Evolutionary conservation across 2,329 filamentous ascomycete genomes (phyloP), one percentile per base, ranked within the genome.

Genomic region (Diaporthe eres): DNA sequence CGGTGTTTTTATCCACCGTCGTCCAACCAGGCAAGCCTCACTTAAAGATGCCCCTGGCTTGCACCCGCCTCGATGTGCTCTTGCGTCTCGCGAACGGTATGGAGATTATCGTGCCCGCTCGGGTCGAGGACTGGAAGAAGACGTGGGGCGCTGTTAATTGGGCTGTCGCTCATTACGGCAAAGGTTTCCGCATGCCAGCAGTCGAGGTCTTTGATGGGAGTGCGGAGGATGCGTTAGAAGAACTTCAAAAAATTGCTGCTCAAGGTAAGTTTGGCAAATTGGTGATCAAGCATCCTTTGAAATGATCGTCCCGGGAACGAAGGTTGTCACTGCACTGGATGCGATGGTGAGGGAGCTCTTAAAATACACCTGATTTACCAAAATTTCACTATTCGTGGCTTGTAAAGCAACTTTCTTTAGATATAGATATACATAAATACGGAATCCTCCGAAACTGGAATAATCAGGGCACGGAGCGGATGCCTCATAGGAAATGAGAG

Each of bases 221-320:
- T n/a, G 61, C 42, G 12, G 61, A 67, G 19, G 61, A 67, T 67
- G 61, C 61, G 10, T 13, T 67, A 12, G 28, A 17, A 19, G 61
- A 67, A n/a, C 61, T 67, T 37, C 28, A 67, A n/a, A 51, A n/a
- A 37, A 19, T 67, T 51, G 44, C 61, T 49, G 61, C 42, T 49
- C 61, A 51, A 34, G 44, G 42, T 0, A 67, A 49, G 12, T 67
- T 67, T 51, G 61, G 44, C 19, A 67, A 67, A n/a, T 37, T 67
- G 44, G 61, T 67, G 17, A 67, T 67, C 31, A 67, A 67, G 44
- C 61, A 67, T 31, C 61, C 61, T n/a, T 12, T 67, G 28, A 67
- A 49, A 13, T 67, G 19, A 67, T 22, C 28, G 5, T 34, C 9
- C 10, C 2, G 8, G 39, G 39, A 2, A 25, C 8, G 28, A 49